These are phyloP conservation scores for Fusarium camptoceras DNA, from an alignment of 2,329 filamentous ascomycete species.

Conservation along the genomic window DNA sequence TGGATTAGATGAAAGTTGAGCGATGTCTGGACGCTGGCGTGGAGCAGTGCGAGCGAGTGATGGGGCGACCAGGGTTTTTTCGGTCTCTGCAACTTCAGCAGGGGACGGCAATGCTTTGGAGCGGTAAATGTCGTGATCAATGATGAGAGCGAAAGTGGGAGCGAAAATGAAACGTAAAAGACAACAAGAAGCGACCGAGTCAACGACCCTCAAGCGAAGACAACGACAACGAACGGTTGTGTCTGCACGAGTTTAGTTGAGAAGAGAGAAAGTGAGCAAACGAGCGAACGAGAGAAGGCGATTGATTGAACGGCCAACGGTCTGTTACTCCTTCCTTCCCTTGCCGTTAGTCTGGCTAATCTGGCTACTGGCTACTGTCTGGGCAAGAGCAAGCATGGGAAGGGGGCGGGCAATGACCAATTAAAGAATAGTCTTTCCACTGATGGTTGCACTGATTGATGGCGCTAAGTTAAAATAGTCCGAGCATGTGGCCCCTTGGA, in stretches of 20 bases:
- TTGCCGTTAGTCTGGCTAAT: conserved; percentile 37
- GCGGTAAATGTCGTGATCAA: conserved; percentile 22
- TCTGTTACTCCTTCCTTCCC: conserved; percentile 36
- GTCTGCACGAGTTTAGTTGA: conserved; percentile 18
- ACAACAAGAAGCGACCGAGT: conserved; percentile 29
- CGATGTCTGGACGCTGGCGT: conserved; percentile 33
- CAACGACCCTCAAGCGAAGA: conserved; percentile 25
- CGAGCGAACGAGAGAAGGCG: conserved; percentile 18
- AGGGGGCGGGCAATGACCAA: conserved; percentile 31
- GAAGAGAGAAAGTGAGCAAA: conserved; percentile 5
- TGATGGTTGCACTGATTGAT: conserved; percentile 21
- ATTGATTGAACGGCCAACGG: conserved; percentile 41
- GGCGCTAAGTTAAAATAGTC: conserved; percentile 29
- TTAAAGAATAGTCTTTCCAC: conserved; percentile 16
- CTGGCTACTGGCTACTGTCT: background rate
- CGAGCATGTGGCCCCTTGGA: conserved; percentile 29
- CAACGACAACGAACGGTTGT: conserved; percentile 33
- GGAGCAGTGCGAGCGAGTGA: conserved; percentile 41
- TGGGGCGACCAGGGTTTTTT: conserved; percentile 38
- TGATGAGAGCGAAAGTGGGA: conserved; percentile 29
- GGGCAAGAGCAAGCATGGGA: conserved; percentile 22
- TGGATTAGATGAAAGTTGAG: conserved; percentile 41
- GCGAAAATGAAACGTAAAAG: conserved; percentile 19
- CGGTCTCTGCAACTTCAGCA: conserved; percentile 32
- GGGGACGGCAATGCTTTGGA: conserved; percentile 20